Base-by-base conservation (phyloP, 192 early-diverging fungal genomes). In the Linnemannia elongata region DNA sequence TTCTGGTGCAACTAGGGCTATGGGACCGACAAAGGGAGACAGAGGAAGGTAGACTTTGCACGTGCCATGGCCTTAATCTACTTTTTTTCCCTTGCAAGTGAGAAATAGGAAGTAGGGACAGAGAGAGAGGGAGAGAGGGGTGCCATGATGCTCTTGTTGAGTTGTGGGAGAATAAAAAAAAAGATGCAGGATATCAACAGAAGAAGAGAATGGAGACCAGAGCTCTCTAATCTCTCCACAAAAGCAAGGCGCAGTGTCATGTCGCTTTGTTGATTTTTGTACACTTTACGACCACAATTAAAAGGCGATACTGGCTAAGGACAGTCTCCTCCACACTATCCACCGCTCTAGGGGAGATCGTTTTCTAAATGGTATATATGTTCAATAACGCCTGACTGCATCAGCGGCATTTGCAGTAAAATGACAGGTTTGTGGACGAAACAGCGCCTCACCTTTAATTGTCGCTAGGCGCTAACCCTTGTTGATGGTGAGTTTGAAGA, bases 141-240 rank as follows among this genome's bases (percentile, higher is more conserved):
- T 27, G 7, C 57, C 57, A 63, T 63, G 30, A 13, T 30, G 60
- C 27, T 5, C 3, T 66, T 66, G 30, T 66, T 66, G 30, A 27
- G 60, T 66, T 66, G 27, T 66, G 60, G 30, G 60, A 60, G n/a
- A 55, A 55, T 12, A n/a, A 33, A 30, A 66, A 66, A 0, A 55
- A 55, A n/a, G n/a, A n/a, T 9, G n/a, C 57, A 63, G 27, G 27
- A 27, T 63, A 27, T 63, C 57, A 63, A 63, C 27, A 63, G 57
- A 30, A 24, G 8, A 24, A 7, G n/a, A 63, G 24, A 49, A 17
- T 13, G 30, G n/a, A 15, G 33, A 66, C n/a, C n/a, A n/a, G n/a
- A 63, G 27, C 57, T 66, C 60, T 66, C 60, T 66, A 66, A 17
- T 66, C 30, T 22, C 60, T 66, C 60, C 60, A 66, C 60, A 66